These are phyloP conservation scores for Penicillium lagena DNA, from an alignment of 495 filamentous ascomycete genomes.

Conservation along the genomic window DNA sequence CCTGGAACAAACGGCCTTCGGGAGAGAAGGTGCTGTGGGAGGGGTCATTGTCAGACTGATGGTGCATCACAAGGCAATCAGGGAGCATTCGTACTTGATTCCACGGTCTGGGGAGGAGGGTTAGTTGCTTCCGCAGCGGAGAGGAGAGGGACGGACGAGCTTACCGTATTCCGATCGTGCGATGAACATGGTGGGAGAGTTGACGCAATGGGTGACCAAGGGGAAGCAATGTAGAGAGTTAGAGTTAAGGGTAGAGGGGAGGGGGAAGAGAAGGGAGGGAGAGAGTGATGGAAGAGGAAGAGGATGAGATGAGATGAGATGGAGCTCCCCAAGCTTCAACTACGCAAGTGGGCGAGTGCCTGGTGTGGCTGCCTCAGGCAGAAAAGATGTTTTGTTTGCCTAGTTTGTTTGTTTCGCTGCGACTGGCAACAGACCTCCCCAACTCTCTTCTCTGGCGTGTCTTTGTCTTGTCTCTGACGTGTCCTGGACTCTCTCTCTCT, in stretches of 20 bases:
- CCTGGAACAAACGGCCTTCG: constrained; percentile 98
- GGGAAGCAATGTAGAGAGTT: no score
- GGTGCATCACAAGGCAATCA: not conserved
- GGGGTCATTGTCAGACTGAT: constrained; percentile 20
- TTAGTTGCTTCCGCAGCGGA: constrained; percentile 24
- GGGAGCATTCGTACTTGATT: constrained; percentile 71
- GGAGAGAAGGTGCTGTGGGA: constrained; percentile 93
- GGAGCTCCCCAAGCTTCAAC: constrained; percentile 24
- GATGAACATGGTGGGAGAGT: constrained; percentile 81
- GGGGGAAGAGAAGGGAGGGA: constrained; percentile 1
- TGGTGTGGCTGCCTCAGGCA: constrained; percentile 25
- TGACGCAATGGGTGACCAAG: no score
- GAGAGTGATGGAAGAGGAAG: constrained; percentile 2
- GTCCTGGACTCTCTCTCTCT: not conserved
- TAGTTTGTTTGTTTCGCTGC: not conserved
- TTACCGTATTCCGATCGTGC: constrained; percentile 99
- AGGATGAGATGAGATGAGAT: constrained; percentile 15
- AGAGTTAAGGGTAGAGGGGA: not conserved
- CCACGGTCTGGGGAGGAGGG: constrained; percentile 70
- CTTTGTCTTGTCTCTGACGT: not conserved
- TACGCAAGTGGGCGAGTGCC: constrained; percentile 40
- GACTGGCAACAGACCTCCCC: no score
- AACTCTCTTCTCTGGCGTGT: no score
- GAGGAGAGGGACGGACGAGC: constrained; percentile 22
- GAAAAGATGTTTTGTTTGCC: constrained; percentile 10